Percentiles rank a stretch among this genome's conserved stretches.
phyloP scores from a whole-genome alignment of 306 rosid genomes.

The Gleditsia sinensis region DNA sequence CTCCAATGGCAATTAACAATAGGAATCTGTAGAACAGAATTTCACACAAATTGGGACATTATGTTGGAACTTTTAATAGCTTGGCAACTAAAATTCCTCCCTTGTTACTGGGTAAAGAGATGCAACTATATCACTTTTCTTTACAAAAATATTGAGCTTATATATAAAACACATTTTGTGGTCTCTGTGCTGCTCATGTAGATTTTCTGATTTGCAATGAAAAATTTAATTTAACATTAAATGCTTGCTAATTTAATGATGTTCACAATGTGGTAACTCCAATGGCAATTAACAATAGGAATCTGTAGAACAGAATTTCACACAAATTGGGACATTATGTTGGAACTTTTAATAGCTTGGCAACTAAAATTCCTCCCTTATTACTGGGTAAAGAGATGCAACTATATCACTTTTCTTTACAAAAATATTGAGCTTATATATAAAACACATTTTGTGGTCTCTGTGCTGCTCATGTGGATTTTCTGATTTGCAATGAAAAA shows the following conservation, averaged over 20 bases:
- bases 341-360: neutral
- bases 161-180: neutral
- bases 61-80: neutral
- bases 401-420: neutral
- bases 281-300: neutral
- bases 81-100: neutral
- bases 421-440: neutral
- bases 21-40: neutral
- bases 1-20: neutral
- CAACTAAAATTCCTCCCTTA: neutral
- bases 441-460: neutral
- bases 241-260: neutral
- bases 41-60: neutral
- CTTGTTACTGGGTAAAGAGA: neutral
- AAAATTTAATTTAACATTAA: neutral
- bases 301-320: neutral
- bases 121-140: neutral
- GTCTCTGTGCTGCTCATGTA: neutral
- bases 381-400: neutral
- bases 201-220: neutral
- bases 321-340: neutral
- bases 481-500: neutral
- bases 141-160: neutral
- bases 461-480: neutral
- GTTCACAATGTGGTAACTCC: neutral